Percentiles rank a stretch among this genome's conserved stretches.
Evolutionary conservation across 225 moss, liverwort and hornwort genomes (phyloP).

Genomic region (Lunularia cruciata): DNA sequence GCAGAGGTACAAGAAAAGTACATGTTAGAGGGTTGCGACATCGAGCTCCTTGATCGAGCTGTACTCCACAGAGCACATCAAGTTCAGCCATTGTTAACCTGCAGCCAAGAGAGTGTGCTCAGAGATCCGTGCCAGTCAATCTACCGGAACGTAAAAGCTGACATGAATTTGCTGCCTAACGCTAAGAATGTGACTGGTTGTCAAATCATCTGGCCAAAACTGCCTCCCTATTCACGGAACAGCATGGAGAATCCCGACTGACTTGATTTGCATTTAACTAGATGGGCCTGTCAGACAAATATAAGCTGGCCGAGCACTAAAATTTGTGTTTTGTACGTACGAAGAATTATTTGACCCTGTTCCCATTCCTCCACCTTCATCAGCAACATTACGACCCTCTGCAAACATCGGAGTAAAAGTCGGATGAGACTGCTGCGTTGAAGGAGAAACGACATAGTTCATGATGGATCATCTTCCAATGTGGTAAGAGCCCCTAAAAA

Average conservation of each 20-base stretch:
- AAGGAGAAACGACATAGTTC: too few species aligned
- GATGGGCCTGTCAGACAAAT: too few species aligned
- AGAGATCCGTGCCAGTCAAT: background rate
- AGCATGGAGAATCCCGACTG: too few species aligned
- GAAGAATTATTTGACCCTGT: background rate
- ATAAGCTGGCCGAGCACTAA: too few species aligned
- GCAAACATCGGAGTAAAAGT: constrained; percentile 6
- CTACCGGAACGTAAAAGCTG: too few species aligned
- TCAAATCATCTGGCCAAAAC: too few species aligned
- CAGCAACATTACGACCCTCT: constrained; percentile 37
- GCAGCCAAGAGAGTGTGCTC: constrained; percentile 18
- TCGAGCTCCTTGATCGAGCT: constrained; percentile 63
- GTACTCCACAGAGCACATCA: constrained; percentile 86
- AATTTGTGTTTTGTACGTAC: constrained; percentile 10
- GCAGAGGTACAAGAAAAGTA: constrained; percentile 26
- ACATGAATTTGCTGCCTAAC: too few species aligned
- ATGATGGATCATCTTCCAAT: background rate
- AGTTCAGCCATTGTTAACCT: constrained; percentile 83
- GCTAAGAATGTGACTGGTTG: too few species aligned
- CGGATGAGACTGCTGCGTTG: background rate
- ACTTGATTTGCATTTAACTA: too few species aligned
- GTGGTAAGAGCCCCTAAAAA: background rate
- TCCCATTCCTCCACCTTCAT: constrained; percentile 14
- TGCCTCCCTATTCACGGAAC: too few species aligned
- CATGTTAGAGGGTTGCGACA: constrained; percentile 91